Conservation (phyloP, 257 asterid genomes). For the Jacaranda copaia region DNA sequence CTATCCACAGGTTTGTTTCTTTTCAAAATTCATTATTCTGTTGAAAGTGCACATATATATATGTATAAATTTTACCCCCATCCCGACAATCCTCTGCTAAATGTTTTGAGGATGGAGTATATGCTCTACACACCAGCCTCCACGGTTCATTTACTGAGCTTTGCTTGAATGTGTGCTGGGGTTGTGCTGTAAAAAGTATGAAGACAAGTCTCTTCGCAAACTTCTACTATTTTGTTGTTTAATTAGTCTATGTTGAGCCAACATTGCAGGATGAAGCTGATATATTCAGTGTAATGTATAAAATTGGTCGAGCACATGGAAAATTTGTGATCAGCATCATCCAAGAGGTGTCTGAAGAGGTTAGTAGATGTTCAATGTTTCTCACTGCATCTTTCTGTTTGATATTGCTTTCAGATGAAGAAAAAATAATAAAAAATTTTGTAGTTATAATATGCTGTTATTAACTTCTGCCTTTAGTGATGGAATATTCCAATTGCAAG, state of each 20-base stretch:
- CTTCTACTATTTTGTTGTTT: background rate
- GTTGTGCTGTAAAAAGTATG: background rate
- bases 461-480: background rate
- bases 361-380: conserved; percentile 41
- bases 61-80: no score
- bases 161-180: conserved; percentile 11
- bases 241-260: conserved; percentile 22
- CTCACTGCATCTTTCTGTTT: conserved; percentile 28
- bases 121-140: conserved; percentile 4
- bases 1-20: conserved; percentile 74
- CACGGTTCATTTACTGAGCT: background rate
- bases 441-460: background rate
- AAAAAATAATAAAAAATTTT: background rate
- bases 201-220: background rate
- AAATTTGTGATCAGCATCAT: conserved; percentile 61
- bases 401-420: conserved; percentile 6
- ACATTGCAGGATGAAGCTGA: conserved; percentile 87
- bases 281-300: conserved; percentile 56
- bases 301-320: conserved; percentile 74
- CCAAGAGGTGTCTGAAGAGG: conserved; percentile 68
- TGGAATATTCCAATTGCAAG: background rate
- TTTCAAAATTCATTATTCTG: conserved; percentile 21
- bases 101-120: background rate
- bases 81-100: background rate
- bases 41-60: conserved; percentile 23